Conservation (phyloP, 768 basidiomycete genomes). For the Suillus variegatus region DNA sequence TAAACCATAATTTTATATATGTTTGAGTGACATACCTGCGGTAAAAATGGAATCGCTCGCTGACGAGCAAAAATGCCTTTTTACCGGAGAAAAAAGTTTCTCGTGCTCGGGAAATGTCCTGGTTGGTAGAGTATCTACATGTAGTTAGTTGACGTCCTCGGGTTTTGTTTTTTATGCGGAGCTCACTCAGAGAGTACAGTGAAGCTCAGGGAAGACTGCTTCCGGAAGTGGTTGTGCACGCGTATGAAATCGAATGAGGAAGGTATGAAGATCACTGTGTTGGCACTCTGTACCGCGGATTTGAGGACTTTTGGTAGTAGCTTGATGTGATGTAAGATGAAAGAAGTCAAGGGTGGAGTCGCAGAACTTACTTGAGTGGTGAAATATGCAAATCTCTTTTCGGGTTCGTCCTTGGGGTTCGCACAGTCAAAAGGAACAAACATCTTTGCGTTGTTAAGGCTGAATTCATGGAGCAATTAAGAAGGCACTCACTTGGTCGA, state of each 20-base stretch:
- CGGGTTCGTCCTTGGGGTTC: constrained; percentile 75
- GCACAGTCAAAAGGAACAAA: constrained; percentile 75
- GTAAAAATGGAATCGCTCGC: constrained; percentile 99
- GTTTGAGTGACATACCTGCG: constrained; percentile 52
- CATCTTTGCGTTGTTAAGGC: constrained; percentile 42
- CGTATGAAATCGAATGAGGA: constrained; percentile 97
- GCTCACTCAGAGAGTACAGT: constrained; percentile 87
- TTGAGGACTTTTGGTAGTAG: constrained; percentile 81
- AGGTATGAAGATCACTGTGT: constrained; percentile 87
- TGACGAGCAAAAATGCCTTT: constrained; percentile 85
- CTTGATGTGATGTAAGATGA: constrained; percentile 38
- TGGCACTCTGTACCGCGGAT: constrained; percentile 90
- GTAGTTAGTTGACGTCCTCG: background rate
- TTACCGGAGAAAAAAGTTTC: constrained; percentile 90
- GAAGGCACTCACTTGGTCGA: constrained; percentile 64
- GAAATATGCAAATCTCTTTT: constrained; percentile 86
- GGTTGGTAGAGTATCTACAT: constrained; percentile 84
- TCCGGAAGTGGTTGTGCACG: constrained; percentile 83
- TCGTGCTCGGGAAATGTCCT: constrained; percentile 92
- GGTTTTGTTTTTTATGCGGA: background rate
- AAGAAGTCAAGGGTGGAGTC: background rate
- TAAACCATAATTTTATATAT: background rate
- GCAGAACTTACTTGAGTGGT: constrained; percentile 65
- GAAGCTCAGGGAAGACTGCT: constrained; percentile 68
- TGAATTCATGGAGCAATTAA: background rate